A percentile compares a stretch with the other conserved stretches of the same genome.
Conservation (phyloP, 2,329 filamentous ascomycete genomes). For the Aspergillus floridensis region DNA sequence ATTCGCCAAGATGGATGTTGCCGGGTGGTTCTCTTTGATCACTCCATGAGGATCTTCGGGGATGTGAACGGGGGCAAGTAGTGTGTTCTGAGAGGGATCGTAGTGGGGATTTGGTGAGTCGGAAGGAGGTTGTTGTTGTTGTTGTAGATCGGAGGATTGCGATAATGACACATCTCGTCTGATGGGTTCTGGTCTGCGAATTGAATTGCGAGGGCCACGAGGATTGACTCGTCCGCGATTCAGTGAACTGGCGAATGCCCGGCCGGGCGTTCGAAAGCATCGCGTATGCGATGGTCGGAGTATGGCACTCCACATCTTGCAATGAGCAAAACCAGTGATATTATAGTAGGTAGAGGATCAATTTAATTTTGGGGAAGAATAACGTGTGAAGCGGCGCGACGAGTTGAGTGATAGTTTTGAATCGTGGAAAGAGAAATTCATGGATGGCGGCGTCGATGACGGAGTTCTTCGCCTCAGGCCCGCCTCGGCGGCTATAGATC, state of each 20-base stretch:
- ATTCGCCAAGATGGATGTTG: conserved; percentile 57
- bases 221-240: conserved; percentile 24
- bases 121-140: conserved; percentile 2
- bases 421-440: not conserved
- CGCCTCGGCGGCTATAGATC: not conserved
- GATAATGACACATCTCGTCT: conserved; percentile 10
- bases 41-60: conserved; percentile 60
- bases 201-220: conserved; percentile 32
- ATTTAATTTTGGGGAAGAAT: no score
- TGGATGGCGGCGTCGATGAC: not conserved
- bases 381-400: not conserved
- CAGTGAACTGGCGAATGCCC: conserved; percentile 28
- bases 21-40: conserved; percentile 58
- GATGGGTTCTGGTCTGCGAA: conserved; percentile 26
- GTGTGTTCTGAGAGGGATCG: conserved; percentile 43
- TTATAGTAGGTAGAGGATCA: not conserved
- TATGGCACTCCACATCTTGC: conserved; percentile 31
- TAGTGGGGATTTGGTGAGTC: conserved; percentile 45
- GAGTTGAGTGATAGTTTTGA: not conserved
- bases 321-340: not conserved
- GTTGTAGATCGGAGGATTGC: conserved; percentile 11
- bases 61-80: conserved; percentile 60
- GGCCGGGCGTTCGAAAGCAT: conserved; percentile 20
- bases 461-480: not conserved
- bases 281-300: conserved; percentile 23